Percentiles rank a stretch among this genome's conserved stretches.
These are phyloP conservation scores for Selaginella tamariscina DNA, from an alignment of 75 land plant genomes.

Conservation along the genomic window DNA sequence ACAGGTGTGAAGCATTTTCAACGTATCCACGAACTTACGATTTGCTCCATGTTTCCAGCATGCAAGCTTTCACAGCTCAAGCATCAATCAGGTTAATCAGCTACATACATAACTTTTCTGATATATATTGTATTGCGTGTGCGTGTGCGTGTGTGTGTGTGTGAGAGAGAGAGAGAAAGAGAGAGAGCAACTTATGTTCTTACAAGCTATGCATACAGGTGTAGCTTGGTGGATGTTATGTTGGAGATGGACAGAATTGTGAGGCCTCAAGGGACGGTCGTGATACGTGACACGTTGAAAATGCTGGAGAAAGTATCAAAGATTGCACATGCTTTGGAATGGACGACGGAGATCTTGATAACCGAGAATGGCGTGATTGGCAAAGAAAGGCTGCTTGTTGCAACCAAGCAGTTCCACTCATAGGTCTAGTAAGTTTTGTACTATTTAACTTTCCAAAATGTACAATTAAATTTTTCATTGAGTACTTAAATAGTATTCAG, in stretches of 20 bases:
- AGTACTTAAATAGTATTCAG: no score
- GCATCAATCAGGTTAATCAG: slow-evolving; percentile 39
- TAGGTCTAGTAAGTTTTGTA: no score
- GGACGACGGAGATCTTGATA: slow-evolving; percentile 41
- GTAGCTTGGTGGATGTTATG: slow-evolving; percentile 70
- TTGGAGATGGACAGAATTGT: slow-evolving; percentile 81
- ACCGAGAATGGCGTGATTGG: slow-evolving; percentile 51
- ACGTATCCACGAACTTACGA: slow-evolving; percentile 92
- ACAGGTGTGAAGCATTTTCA: slow-evolving; percentile 93
- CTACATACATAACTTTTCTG: no score
- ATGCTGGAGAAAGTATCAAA: slow-evolving; percentile 47
- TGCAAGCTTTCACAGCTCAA: slow-evolving; percentile 36
- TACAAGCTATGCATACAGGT: slow-evolving; percentile 47
- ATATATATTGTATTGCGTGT: no score
- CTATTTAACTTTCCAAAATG: no score
- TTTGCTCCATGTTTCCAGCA: slow-evolving; percentile 50
- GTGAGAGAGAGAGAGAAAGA: background rate
- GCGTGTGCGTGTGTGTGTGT: no score
- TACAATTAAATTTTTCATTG: no score
- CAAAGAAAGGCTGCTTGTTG: slow-evolving; percentile 61
- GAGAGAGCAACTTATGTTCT: slow-evolving; percentile 9
- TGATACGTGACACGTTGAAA: slow-evolving; percentile 53
- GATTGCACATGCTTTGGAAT: slow-evolving; percentile 44
- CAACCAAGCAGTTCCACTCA: slow-evolving; percentile 39
- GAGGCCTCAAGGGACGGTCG: slow-evolving; percentile 71